Conservation (phyloP, 1,284 basidiomycete species). For the Cutaneotrichosporon arboriforme region DNA sequence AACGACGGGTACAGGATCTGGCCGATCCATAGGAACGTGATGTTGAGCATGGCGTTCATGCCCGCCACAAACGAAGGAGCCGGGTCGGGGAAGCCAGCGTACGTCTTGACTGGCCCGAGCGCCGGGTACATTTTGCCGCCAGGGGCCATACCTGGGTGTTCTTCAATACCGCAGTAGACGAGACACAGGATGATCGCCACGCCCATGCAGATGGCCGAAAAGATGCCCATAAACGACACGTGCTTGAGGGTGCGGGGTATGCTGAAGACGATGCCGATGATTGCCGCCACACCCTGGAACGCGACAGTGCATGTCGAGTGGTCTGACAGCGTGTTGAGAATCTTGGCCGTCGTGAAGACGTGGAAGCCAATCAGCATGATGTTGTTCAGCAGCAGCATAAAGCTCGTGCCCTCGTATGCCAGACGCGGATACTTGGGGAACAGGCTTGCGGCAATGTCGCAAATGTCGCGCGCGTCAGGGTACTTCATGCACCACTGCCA, state of each 20-base stretch:
- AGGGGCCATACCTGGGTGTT: slow-evolving; percentile 37
- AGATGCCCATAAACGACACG: slow-evolving; percentile 47
- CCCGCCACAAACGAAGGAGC: slow-evolving; percentile 58
- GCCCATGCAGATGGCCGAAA: slow-evolving; percentile 55
- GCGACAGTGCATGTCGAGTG: slow-evolving; percentile 56
- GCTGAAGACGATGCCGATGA: slow-evolving; percentile 51
- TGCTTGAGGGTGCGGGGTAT: slow-evolving; percentile 56
- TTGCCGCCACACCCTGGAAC: slow-evolving; percentile 53
- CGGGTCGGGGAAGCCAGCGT: slow-evolving; percentile 31
- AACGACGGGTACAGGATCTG: slow-evolving; percentile 54
- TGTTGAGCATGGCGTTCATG: slow-evolving; percentile 49
- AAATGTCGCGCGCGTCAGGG: slow-evolving; percentile 59
- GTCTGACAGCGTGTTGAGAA: slow-evolving; percentile 58
- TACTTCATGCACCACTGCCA: slow-evolving; percentile 57
- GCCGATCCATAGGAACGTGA: slow-evolving; percentile 59
- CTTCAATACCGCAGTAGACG: slow-evolving; percentile 55
- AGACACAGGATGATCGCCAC: slow-evolving; percentile 57
- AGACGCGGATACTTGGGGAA: slow-evolving; percentile 40
- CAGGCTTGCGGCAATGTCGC: slow-evolving; percentile 58
- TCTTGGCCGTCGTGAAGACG: slow-evolving; percentile 46
- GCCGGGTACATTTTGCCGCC: slow-evolving; percentile 29
- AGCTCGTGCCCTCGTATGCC: slow-evolving; percentile 35
- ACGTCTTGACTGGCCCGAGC: slow-evolving; percentile 32
- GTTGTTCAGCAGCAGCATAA: slow-evolving; percentile 42
- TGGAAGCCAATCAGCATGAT: slow-evolving; percentile 48